phyloP scores from a whole-genome alignment of 768 basidiomycete genomes.

The Naganishia antarctica region DNA sequence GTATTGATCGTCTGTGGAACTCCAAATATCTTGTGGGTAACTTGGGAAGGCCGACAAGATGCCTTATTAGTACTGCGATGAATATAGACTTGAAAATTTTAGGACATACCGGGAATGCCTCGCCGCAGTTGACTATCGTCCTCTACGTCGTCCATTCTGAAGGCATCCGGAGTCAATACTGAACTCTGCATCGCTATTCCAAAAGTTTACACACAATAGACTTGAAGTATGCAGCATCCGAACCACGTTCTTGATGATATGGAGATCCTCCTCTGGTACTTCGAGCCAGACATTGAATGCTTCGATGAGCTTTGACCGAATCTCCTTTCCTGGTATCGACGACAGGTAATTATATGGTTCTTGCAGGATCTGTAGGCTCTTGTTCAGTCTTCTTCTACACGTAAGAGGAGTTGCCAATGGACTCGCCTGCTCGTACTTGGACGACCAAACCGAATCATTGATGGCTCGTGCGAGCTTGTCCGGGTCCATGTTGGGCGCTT shows the following conservation, averaged over 20 bases:
- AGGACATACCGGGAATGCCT: slow-evolving; percentile 58
- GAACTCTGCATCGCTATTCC: no score
- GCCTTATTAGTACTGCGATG: slow-evolving; percentile 27
- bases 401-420: neutral
- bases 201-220: slow-evolving; percentile 62
- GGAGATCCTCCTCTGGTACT: slow-evolving; percentile 68
- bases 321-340: slow-evolving; percentile 85
- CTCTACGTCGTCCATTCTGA: slow-evolving; percentile 88
- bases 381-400: neutral
- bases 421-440: slow-evolving; percentile 21
- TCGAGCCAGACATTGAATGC: slow-evolving; percentile 91
- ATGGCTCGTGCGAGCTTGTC: slow-evolving; percentile 17
- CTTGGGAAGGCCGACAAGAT: slow-evolving; percentile 48
- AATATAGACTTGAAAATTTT: slow-evolving; percentile 51
- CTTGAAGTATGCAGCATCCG: slow-evolving; percentile 93
- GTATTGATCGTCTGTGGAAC: slow-evolving; percentile 94
- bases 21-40: slow-evolving; percentile 93
- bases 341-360: slow-evolving; percentile 84
- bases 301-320: slow-evolving; percentile 76
- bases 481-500: slow-evolving; percentile 8
- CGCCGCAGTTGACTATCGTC: slow-evolving; percentile 81
- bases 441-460: slow-evolving; percentile 21
- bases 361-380: slow-evolving; percentile 59
- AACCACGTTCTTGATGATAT: slow-evolving; percentile 72
- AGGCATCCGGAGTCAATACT: no score